A percentile compares a stretch with the other conserved stretches of the same genome.
These are phyloP conservation scores for Microascus cirrosus DNA, from an alignment of 2,329 filamentous ascomycete species.

Conservation along the genomic window DNA sequence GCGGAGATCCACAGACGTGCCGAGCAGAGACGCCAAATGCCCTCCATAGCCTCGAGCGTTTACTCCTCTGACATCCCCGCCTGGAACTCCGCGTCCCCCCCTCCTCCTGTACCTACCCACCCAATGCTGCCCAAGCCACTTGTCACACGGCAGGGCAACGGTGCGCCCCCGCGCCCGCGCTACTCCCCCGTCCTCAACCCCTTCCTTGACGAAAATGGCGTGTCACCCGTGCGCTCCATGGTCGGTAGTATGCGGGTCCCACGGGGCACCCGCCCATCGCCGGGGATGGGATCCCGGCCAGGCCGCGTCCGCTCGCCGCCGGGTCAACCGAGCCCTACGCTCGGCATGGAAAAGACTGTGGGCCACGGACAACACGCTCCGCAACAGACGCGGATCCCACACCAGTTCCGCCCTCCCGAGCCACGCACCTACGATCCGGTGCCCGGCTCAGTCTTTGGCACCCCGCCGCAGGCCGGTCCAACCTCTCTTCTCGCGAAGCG, in stretches of 20 bases:
- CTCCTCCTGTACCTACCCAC: not conserved
- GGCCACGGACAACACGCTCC: not conserved
- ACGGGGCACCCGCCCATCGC: conserved; percentile 1
- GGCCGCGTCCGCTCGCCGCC: not conserved
- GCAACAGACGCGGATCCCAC: not conserved
- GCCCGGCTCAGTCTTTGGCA: not conserved
- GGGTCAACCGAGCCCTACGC: conserved; percentile 5
- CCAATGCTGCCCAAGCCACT: conserved; percentile 1
- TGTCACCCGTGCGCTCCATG: not conserved
- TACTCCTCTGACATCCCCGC: not conserved
- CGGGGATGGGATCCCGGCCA: not conserved
- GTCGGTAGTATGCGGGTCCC: not conserved
- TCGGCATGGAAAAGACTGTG: not conserved
- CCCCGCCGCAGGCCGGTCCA: conserved; percentile 12
- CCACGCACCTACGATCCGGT: not conserved
- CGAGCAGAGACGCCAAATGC: not conserved
- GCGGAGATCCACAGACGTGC: conserved; percentile 1
- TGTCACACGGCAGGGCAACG: not conserved
- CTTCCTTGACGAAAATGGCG: conserved; percentile 2
- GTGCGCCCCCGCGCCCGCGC: not conserved
- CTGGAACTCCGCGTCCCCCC: not conserved
- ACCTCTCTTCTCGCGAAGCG: conserved; percentile 40
- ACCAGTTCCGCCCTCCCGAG: not conserved
- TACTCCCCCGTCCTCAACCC: conserved; percentile 4
- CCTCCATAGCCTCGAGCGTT: conserved; percentile 1